phyloP scores from a whole-genome alignment of 805 yeast genomes.

The Candida vaughaniae region DNA sequence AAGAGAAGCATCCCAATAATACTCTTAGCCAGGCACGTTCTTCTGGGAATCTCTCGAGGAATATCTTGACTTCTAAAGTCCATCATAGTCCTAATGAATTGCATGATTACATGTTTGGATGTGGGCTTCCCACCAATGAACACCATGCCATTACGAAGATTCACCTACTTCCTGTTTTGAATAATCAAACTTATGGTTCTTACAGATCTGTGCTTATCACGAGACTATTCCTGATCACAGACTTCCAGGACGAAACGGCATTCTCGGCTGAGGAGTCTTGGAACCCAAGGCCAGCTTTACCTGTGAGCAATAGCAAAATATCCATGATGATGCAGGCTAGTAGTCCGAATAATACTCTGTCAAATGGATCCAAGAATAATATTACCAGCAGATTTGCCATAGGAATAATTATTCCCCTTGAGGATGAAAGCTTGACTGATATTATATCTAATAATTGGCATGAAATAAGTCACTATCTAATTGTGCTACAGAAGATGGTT shows the following conservation, averaged over 20 bases:
- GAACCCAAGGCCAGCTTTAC: conserved; percentile 44
- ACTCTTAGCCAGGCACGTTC: background rate
- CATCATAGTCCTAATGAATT: conserved; percentile 46
- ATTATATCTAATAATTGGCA: conserved; percentile 51
- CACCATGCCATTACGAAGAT: conserved; percentile 44
- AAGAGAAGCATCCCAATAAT: conserved; percentile 17
- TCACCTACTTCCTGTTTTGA: conserved; percentile 45
- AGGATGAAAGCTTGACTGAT: conserved; percentile 32
- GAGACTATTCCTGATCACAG: conserved; percentile 41
- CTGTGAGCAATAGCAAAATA: conserved; percentile 21
- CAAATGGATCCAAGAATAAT: conserved; percentile 11
- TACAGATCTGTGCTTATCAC: conserved; percentile 44
- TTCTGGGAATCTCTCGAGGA: conserved; percentile 1
- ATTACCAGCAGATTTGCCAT: conserved; percentile 44
- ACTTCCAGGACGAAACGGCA: conserved; percentile 9
- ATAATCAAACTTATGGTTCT: conserved; percentile 30
- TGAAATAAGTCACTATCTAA: conserved; percentile 40
- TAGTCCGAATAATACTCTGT: background rate
- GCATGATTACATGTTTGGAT: conserved; percentile 55
- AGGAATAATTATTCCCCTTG: conserved; percentile 49
- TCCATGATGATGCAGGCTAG: conserved; percentile 5
- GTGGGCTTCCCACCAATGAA: conserved; percentile 53
- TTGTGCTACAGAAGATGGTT: conserved; percentile 39
- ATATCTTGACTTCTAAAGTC: conserved; percentile 26
- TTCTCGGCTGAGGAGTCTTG: conserved; percentile 22